Conservation (phyloP, 148 eudicot genomes). For the Linanthus parryae region DNA sequence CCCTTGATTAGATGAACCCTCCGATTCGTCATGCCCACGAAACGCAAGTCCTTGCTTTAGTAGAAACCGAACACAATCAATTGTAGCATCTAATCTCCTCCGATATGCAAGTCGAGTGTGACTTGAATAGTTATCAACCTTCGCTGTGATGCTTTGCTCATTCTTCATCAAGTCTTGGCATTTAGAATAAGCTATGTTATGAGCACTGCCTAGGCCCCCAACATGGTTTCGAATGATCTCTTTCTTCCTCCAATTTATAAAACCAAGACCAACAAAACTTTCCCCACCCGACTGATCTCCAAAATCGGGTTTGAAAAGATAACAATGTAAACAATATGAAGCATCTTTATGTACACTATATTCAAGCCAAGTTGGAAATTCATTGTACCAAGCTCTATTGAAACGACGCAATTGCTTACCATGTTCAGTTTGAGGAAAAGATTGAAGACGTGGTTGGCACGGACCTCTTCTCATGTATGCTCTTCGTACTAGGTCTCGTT, state of each 20-base stretch:
- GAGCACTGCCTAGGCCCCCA: not conserved
- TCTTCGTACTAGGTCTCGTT: not conserved
- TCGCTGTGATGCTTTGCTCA: not conserved
- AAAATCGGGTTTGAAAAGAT: not conserved
- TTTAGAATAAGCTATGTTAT: not conserved
- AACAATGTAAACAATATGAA: not conserved
- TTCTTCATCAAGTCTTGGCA: not conserved
- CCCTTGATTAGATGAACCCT: not conserved
- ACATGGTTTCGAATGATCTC: not conserved
- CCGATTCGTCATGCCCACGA: not conserved
- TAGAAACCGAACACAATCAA: conserved; percentile 5
- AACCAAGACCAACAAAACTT: not conserved
- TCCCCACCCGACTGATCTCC: not conserved
- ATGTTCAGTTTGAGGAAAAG: not conserved
- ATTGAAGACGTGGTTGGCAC: not conserved
- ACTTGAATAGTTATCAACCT: not conserved
- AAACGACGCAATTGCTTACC: not conserved
- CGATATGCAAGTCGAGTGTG: too few relatives aligned
- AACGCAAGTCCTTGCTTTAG: conserved; percentile 1
- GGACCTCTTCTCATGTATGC: not conserved
- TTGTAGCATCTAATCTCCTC: conserved; percentile 4
- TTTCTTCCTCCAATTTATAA: conserved; percentile 1
- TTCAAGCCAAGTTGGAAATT: not conserved
- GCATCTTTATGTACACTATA: not conserved
- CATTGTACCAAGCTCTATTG: not conserved